Conservation (phyloP, 1,284 basidiomycete species). For the Phellopilus nigrolimitatus region DNA sequence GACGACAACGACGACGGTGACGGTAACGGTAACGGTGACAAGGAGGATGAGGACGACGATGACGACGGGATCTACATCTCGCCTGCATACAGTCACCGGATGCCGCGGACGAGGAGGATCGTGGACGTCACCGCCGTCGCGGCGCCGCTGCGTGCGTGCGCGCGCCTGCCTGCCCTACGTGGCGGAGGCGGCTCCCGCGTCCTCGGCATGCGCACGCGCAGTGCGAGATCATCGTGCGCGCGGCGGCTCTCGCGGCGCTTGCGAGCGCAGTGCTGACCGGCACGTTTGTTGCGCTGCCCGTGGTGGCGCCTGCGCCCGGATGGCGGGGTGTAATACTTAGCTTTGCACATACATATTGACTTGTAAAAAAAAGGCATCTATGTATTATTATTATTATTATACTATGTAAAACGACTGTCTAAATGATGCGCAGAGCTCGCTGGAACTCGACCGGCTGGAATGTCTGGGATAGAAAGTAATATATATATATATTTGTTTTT, state of each 20-base stretch:
- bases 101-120: conserved; percentile 5
- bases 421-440: no score
- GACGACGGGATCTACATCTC: conserved; percentile 19
- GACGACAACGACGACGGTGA: no score
- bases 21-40: conserved; percentile 1
- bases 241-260: conserved; percentile 32
- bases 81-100: conserved; percentile 11
- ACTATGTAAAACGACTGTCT: no score
- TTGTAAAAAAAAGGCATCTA: no score
- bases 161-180: not conserved
- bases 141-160: not conserved
- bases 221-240: conserved; percentile 62
- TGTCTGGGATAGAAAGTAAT: no score
- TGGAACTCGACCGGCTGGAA: no score
- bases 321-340: no score
- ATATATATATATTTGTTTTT: no score
- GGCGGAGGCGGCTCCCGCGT: conserved; percentile 38
- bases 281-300: conserved; percentile 15
- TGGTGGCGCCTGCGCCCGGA: no score
- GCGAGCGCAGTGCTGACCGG: conserved; percentile 25
- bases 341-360: no score
- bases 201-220: conserved; percentile 60
- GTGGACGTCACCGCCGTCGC: not conserved
- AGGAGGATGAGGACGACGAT: conserved; percentile 1
- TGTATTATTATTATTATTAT: no score